These are phyloP conservation scores for Amanita jacksonii DNA, from an alignment of 768 basidiomycete species.

Conservation along the genomic window DNA sequence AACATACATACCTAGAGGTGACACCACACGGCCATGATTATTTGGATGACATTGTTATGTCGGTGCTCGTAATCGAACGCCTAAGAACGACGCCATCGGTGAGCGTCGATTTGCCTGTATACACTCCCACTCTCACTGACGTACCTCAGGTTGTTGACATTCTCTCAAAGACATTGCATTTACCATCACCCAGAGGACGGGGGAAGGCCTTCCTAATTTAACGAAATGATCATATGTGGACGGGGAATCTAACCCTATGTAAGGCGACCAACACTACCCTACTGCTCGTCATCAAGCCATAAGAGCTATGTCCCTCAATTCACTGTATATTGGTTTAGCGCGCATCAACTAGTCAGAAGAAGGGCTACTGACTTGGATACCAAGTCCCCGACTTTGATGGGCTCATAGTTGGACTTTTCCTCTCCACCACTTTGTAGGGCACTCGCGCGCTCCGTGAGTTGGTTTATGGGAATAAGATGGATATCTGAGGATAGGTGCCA, in stretches of 20 bases:
- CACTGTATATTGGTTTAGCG: conserved; percentile 32
- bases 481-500: conserved; percentile 88
- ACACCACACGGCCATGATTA: conserved; percentile 29
- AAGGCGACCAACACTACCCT: no score
- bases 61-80: conserved; percentile 31
- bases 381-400: conserved; percentile 85
- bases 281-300: conserved; percentile 41
- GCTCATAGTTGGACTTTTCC: conserved; percentile 41
- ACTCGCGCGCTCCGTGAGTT: conserved; percentile 39
- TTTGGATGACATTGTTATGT: conserved; percentile 34
- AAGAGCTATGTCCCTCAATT: conserved; percentile 72
- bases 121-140: conserved; percentile 9
- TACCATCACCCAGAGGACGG: conserved; percentile 4
- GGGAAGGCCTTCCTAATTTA: conserved; percentile 6
- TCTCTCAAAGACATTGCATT: conserved; percentile 7
- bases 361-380: conserved; percentile 63
- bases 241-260: no score
- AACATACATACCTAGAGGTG: conserved; percentile 27
- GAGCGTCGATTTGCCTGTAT: no score
- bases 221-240: no score
- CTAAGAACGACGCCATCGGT: conserved; percentile 28
- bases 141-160: conserved; percentile 5
- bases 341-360: background rate
- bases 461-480: conserved; percentile 58
- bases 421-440: conserved; percentile 33